Conservation (phyloP, 106 monocot genomes). For the Phalaenopsis aphrodite region DNA sequence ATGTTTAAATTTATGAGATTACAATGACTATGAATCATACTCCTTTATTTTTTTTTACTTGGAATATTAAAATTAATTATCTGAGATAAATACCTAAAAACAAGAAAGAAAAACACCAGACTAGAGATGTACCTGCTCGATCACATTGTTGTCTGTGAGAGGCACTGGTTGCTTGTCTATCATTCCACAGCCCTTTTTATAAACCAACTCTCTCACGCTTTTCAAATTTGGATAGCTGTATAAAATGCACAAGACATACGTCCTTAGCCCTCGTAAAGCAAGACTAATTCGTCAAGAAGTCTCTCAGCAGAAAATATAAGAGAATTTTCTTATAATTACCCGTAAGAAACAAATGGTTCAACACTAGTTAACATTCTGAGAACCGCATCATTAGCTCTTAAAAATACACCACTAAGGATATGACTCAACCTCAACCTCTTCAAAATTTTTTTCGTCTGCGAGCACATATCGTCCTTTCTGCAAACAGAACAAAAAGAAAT, state of each 20-base stretch:
- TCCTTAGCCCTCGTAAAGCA: neutral
- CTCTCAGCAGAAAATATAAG: neutral
- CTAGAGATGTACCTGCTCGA: conserved; percentile 63
- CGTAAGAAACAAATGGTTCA: conserved; percentile 86
- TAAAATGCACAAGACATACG: neutral
- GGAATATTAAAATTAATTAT: neutral
- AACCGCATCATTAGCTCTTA: conserved; percentile 52
- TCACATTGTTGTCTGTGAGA: conserved; percentile 72
- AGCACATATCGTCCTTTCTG: conserved; percentile 73
- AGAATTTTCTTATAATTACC: conserved; percentile 36
- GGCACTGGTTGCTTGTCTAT: conserved; percentile 49
- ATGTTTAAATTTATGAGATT: neutral
- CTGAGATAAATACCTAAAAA: neutral
- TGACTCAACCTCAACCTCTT: conserved; percentile 52
- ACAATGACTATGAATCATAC: neutral
- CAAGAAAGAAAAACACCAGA: neutral
- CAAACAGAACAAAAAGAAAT: neutral
- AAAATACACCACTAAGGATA: conserved; percentile 63
- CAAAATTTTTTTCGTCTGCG: conserved; percentile 50
- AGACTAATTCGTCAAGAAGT: neutral
- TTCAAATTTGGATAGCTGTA: conserved; percentile 84
- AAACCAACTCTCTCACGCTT: conserved; percentile 77
- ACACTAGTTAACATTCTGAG: conserved; percentile 59
- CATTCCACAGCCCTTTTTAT: conserved; percentile 73
- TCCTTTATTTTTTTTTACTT: neutral